Base-by-base conservation (phyloP, 179 eudicot species). In the Spinacia oleracea region DNA sequence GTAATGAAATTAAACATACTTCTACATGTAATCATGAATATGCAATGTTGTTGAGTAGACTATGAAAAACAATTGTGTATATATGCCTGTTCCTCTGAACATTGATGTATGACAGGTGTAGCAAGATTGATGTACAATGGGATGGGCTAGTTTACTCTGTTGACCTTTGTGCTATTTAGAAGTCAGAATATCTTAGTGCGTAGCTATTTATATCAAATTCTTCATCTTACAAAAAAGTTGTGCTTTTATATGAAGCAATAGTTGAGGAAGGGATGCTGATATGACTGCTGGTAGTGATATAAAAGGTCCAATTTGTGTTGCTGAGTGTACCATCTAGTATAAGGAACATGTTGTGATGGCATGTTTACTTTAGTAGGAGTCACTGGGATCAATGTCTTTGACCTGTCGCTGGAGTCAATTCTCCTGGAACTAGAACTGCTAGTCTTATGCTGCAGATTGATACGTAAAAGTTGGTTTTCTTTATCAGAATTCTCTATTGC, bases 321-420 rank as follows among this genome's bases (percentile, higher is more conserved):
- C 58, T 48, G 4, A 18, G 10, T n/a, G 21, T n/a, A 9, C 34
- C 11, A 20, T 32, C 64, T 32, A 15, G n/a, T 21, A 35, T 2
- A 64, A 14, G 25, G 32, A 45, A 67, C 45, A 10, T 76, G 51
- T 76, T 70, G 71, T 21, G 14, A 6, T 64, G 78, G 25, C 62
- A 29, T 58, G 67, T 65, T 76, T 65, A 48, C 62, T 9, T 43
- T 45, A 60, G 27, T 21, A 16, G 59, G 65, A 40, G 6, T 43
- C 9, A 38, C 18, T 16, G n/a, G 9, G 67, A 6, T 32, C 35
- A 23, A 15, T 74, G 69, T 23, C 27, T 64, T 46, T 74, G 68
- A 29, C 7, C 15, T 18, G 5, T 34, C 38, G 55, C 9, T 32
- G 32, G 46, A 64, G 46, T 62, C 43, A 43, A 20, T 40, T 75